phyloP scores from a whole-genome alignment of 192 early-diverging fungal species.

The Gaertneriomyces semiglobifer region DNA sequence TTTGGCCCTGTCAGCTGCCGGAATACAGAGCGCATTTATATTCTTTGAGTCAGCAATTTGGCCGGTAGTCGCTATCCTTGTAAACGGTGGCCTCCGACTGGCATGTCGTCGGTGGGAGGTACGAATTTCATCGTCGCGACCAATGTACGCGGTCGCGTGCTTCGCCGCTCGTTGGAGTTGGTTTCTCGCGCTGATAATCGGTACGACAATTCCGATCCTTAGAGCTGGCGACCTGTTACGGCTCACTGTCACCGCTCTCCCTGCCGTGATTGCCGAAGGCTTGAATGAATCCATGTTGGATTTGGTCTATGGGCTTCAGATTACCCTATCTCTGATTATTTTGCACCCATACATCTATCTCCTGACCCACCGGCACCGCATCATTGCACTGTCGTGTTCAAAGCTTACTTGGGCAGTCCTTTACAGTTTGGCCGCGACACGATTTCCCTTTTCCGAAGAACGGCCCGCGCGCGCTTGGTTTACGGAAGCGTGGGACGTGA shows the following conservation, averaged over 20 bases:
- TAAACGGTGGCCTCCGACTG: background rate
- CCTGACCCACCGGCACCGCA: constrained; percentile 14
- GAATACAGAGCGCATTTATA: constrained; percentile 22
- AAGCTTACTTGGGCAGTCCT: background rate
- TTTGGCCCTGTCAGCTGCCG: constrained; percentile 9
- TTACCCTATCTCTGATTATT: constrained; percentile 24
- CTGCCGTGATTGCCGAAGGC: constrained; percentile 27
- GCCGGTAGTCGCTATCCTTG: background rate
- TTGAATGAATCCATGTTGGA: constrained; percentile 27
- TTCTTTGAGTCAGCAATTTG: constrained; percentile 8
- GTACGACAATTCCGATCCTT: constrained; percentile 20
- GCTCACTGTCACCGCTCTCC: constrained; percentile 9
- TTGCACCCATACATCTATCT: constrained; percentile 29
- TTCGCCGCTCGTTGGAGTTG: constrained; percentile 28
- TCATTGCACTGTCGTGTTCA: background rate
- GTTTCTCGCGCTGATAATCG: constrained; percentile 18
- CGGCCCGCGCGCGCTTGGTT: constrained; percentile 26
- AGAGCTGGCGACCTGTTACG: constrained; percentile 13
- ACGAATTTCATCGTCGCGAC: background rate
- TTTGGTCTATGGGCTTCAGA: constrained; percentile 23
- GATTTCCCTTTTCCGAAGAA: constrained; percentile 27
- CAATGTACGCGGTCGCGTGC: background rate
- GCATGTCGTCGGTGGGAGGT: background rate
- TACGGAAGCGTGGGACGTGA: constrained; percentile 9
- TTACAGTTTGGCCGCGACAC: constrained; percentile 8